Evolutionary conservation across 2,329 filamentous ascomycete species (phyloP), one percentile per base, ranked within the genome.

Genomic region (Karstenula rhodostoma): DNA sequence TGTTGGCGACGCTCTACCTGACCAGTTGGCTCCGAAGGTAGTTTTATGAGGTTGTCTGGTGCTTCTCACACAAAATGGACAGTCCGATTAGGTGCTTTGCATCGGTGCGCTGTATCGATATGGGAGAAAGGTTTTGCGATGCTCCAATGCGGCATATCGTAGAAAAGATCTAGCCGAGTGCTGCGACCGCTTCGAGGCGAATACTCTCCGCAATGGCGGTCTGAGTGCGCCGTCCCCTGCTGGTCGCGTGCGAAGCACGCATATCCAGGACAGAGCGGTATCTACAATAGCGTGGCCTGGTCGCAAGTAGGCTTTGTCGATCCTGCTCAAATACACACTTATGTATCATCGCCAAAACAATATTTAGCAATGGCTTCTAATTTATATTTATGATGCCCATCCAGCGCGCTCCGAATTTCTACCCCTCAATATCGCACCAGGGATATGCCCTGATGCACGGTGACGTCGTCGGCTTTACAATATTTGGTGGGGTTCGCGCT

Each of bases 1-100:
- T 68, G 4, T 57, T 74, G 19, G 71, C 71, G 15, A 67, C 67
- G 44, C 67, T 72, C 62, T 76, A 67, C 64, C 48, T 77, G 49
- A 61, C 64, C 32, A 59, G 60, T 6, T 67, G 62, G 57, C 51
- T 73, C 19, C 55, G 60, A 19, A 64, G 60, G 35, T 71, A 54
- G 68, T 35, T 3, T 19, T 29, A 22, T 35, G 23, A 15, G n/a
- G 17, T 12, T 33, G 2, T 13, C 37, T 32, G 1, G 1, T 43
- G 8, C 17, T 17, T 43, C 40, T 22, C 4, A 43, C 19, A 43
- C 40, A 43, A 6, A 6, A 17, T 2, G n/a, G 19, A 19, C 40
- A 17, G 40, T 43, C 40, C 40, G 15, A 40, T 40, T 40, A 40
- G 37, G 37, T 40, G 37, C 37, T 23, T 22, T 22, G 19, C 5